Base-by-base conservation (phyloP, 352 stramenopile genomes). In the Elongisporangium undulatum region DNA sequence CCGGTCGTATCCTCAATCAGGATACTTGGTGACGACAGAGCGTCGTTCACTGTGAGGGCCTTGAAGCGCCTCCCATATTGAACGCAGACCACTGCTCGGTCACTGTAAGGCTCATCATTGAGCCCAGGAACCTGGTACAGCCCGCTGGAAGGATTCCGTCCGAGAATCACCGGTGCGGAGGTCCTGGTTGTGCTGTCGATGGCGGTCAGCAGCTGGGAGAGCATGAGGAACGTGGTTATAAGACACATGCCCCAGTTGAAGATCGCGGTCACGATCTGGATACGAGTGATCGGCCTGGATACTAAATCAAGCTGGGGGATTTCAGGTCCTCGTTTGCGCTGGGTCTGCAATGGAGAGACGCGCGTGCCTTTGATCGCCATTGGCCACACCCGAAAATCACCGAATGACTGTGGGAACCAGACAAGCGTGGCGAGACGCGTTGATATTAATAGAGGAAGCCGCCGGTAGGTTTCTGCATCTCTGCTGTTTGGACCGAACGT, bases 161-260 rank as follows among this genome's bases (percentile, higher is more conserved):
- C 34, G 17, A 45, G 12, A 17, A 15, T 8, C 13, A 45, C 17
- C 34, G 2, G 10, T 17, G 34, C 10, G 4, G 5, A 15, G 3
- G 34, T 17, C 10, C 12, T 8, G 9, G 34, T 45, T 4, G 34
- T 17, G 13, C 12, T 45, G 12, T 45, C 17, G 12, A 45, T 17
- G 10, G 34, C 34, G 2, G 34, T 45, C 13, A 45, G 34, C 34
- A 74, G 65, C 57, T 74, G 69, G 10, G 63, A 63, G 12, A 72
- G 21, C 26, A 74, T 58, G 45, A 77, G 48, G 8, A 58, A 55
- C 13, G 48, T 61, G 23, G 72, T 68, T 34, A 77, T 72, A 26
- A 67, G 17, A 24, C 69, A 77, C 3, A 66, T 68, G 12, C 52
- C 50, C 66, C 69, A 77, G 57, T 73, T 68, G 68, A 64, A 66